Percentiles rank a stretch among this genome's conserved stretches.
Conservation (phyloP, 495 filamentous ascomycete genomes). For the Bombardia bombarda region DNA sequence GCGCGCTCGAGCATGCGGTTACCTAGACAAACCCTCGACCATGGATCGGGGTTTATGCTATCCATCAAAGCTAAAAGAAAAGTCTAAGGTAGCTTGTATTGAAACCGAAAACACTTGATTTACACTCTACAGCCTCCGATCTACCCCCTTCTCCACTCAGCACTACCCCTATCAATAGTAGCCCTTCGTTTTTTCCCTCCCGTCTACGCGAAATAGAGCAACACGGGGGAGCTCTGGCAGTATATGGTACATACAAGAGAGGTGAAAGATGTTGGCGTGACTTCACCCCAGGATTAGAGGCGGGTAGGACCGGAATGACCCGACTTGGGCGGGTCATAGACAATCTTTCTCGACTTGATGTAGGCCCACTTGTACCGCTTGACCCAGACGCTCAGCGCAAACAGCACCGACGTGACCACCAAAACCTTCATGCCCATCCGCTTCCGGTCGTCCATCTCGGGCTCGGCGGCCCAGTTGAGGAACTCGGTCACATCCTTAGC, state of each 20-base stretch:
- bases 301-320: constrained; percentile 20
- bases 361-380: constrained; percentile 99
- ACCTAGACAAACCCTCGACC: no score
- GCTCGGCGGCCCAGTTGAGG: constrained; percentile 97
- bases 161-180: no score
- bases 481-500: constrained; percentile 99
- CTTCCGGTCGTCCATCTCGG: constrained; percentile 98
- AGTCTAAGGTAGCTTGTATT: constrained; percentile 27
- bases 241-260: constrained; percentile 38
- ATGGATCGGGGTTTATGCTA: no score
- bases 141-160: constrained; percentile 9
- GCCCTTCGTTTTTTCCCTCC: constrained; percentile 20
- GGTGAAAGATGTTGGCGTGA: constrained; percentile 11
- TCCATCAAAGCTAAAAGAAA: no score
- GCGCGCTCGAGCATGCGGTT: no score
- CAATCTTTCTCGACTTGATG: constrained; percentile 89
- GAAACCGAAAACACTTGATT: constrained; percentile 28
- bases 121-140: constrained; percentile 24
- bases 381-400: constrained; percentile 88
- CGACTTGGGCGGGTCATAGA: constrained; percentile 68
- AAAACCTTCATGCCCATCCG: constrained; percentile 98
- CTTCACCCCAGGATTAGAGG: constrained; percentile 16
- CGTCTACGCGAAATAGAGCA: constrained; percentile 28
- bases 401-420: constrained; percentile 64
- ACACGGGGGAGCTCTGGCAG: constrained; percentile 25